Percentiles rank a stretch among this genome's conserved stretches.
Evolutionary conservation across 768 basidiomycete genomes (phyloP).

Genomic region (Tulasnella sp.): DNA sequence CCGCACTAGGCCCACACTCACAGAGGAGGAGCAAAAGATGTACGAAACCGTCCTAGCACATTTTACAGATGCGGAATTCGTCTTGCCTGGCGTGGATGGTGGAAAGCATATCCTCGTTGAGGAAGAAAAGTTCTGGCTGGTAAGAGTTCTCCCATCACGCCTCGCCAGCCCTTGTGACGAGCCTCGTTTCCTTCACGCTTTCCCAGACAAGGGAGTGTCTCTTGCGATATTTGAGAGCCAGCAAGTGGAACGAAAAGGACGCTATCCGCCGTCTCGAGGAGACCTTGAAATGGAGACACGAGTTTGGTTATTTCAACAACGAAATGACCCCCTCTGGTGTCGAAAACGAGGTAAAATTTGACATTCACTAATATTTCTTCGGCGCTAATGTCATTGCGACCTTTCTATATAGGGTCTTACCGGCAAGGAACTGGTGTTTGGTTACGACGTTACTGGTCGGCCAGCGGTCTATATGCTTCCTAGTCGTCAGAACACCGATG

Average conservation of each 20-base stretch:
- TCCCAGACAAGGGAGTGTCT: constrained; percentile 54
- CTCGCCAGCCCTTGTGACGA: not conserved
- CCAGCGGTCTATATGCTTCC: constrained; percentile 61
- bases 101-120: constrained; percentile 41
- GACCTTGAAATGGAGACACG: constrained; percentile 70
- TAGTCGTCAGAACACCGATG: constrained; percentile 67
- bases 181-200: not conserved
- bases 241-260: constrained; percentile 53
- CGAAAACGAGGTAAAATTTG: constrained; percentile 50
- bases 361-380: not conserved
- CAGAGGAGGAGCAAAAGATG: constrained; percentile 33
- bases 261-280: constrained; percentile 56
- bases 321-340: constrained; percentile 47
- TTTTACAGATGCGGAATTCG: constrained; percentile 43
- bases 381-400: not conserved
- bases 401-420: constrained; percentile 45
- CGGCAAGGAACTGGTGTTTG: constrained; percentile 70
- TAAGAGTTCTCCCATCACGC: constrained; percentile 23
- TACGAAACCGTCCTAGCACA: constrained; percentile 46
- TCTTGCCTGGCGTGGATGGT: constrained; percentile 32
- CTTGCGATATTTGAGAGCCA: constrained; percentile 60
- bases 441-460: constrained; percentile 54
- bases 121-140: constrained; percentile 68
- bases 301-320: constrained; percentile 56
- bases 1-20: constrained; percentile 1